phyloP scores from a whole-genome alignment of 805 yeast genomes.

The Myxozyma nipponensis region DNA sequence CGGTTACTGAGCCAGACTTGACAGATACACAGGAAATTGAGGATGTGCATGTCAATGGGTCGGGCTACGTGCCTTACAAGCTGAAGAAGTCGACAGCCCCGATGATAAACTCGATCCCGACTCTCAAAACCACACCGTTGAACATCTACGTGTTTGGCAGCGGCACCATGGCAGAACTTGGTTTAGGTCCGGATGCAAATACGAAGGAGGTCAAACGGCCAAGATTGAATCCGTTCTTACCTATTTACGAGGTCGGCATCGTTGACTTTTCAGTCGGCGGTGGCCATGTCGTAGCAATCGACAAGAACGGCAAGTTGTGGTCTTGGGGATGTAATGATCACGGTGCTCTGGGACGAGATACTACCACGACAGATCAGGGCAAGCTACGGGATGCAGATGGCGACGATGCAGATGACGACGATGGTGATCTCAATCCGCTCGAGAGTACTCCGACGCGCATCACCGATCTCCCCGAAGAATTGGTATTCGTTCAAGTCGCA shows the following conservation, averaged over 20 bases:
- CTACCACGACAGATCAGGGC: conserved; percentile 52
- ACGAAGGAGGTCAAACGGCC: conserved; percentile 96
- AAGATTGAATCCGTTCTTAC: conserved; percentile 74
- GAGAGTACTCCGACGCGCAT: conserved; percentile 88
- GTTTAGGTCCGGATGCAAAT: conserved; percentile 90
- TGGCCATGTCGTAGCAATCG: conserved; percentile 86
- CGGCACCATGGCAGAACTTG: conserved; percentile 96
- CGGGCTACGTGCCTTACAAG: conserved; percentile 10
- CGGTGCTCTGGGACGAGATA: conserved; percentile 83
- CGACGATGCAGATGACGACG: conserved; percentile 59
- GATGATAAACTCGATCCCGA: conserved; percentile 29
- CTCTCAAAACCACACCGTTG: conserved; percentile 45
- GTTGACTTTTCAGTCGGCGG: conserved; percentile 94
- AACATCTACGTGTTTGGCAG: conserved; percentile 93
- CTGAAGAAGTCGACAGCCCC: conserved; percentile 14
- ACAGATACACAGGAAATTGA: conserved; percentile 12
- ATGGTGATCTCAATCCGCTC: conserved; percentile 79
- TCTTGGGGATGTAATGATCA: conserved; percentile 98
- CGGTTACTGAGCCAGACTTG: conserved; percentile 18
- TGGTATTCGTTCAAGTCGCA: conserved; percentile 69
- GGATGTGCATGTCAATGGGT: background rate
- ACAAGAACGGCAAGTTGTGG: conserved; percentile 75
- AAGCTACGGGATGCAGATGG: conserved; percentile 63
- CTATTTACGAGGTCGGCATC: conserved; percentile 59
- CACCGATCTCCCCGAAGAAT: conserved; percentile 49